Percentiles rank a stretch among this genome's conserved stretches.
phyloP scores from a whole-genome alignment of 2,329 filamentous ascomycete genomes.

The Didymella pinodella region DNA sequence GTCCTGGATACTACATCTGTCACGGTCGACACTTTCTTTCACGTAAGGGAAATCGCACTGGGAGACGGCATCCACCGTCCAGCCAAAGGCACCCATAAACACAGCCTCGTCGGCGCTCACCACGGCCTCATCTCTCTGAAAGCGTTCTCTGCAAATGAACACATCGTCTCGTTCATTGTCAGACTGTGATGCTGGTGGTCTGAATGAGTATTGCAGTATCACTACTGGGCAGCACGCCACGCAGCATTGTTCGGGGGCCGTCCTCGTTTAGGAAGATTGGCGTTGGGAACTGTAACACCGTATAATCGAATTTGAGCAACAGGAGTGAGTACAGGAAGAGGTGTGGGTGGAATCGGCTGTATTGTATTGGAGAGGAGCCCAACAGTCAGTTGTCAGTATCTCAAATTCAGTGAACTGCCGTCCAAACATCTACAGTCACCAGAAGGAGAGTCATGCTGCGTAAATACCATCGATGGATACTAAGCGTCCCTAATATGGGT shows the following conservation, averaged over 20 bases:
- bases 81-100: background rate
- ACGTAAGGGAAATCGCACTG: too few species aligned
- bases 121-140: background rate
- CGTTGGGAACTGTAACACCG: slow-evolving; percentile 3
- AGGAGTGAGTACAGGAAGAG: background rate
- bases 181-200: background rate
- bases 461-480: too few species aligned
- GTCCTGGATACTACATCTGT: too few species aligned
- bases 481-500: too few species aligned
- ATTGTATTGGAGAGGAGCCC: too few species aligned
- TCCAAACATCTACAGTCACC: too few species aligned
- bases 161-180: background rate
- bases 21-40: too few species aligned
- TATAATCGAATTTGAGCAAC: slow-evolving; percentile 4
- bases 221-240: slow-evolving; percentile 3
- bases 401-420: too few species aligned
- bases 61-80: background rate
- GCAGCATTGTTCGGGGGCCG: slow-evolving; percentile 1
- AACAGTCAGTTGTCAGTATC: too few species aligned
- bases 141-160: slow-evolving; percentile 1
- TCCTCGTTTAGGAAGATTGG: background rate
- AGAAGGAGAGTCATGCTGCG: too few species aligned
- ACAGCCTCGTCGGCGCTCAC: background rate
- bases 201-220: background rate
- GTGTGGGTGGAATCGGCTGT: too few species aligned